Evolutionary conservation across 139 green algal genomes (phyloP), one percentile per base, ranked within the genome.

Genomic region (Pleodorina starrii): DNA sequence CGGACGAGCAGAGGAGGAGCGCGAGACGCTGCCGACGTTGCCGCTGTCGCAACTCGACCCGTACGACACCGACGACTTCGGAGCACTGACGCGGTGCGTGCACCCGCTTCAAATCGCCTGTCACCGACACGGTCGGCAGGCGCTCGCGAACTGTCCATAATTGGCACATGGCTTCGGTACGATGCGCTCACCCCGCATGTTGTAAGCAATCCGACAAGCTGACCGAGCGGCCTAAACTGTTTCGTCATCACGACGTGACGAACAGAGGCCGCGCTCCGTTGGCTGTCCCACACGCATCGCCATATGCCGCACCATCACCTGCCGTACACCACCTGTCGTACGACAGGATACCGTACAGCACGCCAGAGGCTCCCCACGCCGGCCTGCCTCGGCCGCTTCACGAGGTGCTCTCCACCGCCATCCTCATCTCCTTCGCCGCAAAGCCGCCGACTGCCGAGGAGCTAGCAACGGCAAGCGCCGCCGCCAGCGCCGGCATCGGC

Each of bases 21-120:
- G 48, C 14, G 44, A 68, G n/a, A 73, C 59, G 44, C 60, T 85
- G 48, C 77, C 75, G 0, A 57, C 69, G 9, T 11, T 91, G 14
- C 90, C 92, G 11, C 36, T 77, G 21, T 90, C 92, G 60, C 87
- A 89, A 6, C 72, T 94, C 54, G 78, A 91, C 35, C 82, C 89
- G 29, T 94, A 93, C 77, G 78, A 92, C 44, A 66, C 75, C 1
- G 91, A 94, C 38, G 91, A 93, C 44, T 43, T 86, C 29, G 44
- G 7, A 10, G 80, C 80, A 17, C 59, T 86, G 16, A 76, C 80
- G 1, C 27, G 59, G 78, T 73, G 25, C 0, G 76, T 57, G 48
- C 10, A 57, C 48, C 48, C 48, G 48, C 48, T 57, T 57, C 10
- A 57, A 57, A 57, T 57, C 48, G 11, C 48, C 48, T 57, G 11